Percentiles rank a stretch among this genome's conserved stretches.
phyloP scores from a whole-genome alignment of 192 early-diverging fungal genomes.

The Backusella parvicylindrica region DNA sequence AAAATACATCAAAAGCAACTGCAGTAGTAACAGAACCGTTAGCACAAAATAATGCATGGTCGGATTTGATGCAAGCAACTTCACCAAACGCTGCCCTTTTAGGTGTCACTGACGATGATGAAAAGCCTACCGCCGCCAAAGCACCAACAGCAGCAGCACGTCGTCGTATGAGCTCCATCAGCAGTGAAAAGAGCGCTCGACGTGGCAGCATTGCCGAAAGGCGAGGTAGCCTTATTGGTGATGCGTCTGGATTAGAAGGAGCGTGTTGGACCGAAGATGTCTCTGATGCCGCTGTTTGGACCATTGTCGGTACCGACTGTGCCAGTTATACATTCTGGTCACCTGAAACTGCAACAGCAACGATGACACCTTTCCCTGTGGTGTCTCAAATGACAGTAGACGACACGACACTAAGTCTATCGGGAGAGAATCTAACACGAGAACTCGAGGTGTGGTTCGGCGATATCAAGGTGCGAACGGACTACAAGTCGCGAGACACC shows the following conservation, averaged over 20 bases:
- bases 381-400: neutral
- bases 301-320: slow-evolving; percentile 81
- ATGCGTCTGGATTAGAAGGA: slow-evolving; percentile 19
- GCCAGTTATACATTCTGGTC: slow-evolving; percentile 54
- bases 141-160: neutral
- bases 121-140: neutral
- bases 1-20: neutral
- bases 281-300: slow-evolving; percentile 88
- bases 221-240: slow-evolving; percentile 13
- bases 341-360: slow-evolving; percentile 1
- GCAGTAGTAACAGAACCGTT: neutral
- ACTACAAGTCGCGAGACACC: slow-evolving; percentile 42
- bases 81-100: neutral
- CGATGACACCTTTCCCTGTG: slow-evolving; percentile 31
- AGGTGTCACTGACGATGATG: neutral
- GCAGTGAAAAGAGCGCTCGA: slow-evolving; percentile 7
- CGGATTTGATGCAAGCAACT: slow-evolving; percentile 3
- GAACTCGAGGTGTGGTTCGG: slow-evolving; percentile 71
- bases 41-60: neutral
- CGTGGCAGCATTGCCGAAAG: slow-evolving; percentile 19
- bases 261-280: slow-evolving; percentile 75
- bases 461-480: slow-evolving; percentile 46
- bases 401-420: slow-evolving; percentile 47
- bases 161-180: slow-evolving; percentile 22
- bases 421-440: slow-evolving; percentile 62